Conservation (phyloP, 1,139 yeast genomes). For the Taphrina betulina region DNA sequence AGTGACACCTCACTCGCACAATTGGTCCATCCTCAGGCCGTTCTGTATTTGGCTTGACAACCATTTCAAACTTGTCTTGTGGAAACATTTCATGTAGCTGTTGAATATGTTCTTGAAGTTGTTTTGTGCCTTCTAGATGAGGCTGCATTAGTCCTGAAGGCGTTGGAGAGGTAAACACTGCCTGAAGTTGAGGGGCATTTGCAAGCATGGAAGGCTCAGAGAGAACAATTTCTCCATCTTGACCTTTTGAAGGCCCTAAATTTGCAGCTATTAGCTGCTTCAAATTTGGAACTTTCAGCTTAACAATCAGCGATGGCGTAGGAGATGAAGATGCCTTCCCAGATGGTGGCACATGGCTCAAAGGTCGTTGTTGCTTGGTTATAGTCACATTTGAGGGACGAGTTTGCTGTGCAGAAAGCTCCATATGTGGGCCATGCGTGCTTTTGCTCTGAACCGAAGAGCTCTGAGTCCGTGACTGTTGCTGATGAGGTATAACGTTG, state of each 20-base stretch:
- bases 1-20: not conserved
- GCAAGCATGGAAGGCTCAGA: not conserved
- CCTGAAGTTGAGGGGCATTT: not conserved
- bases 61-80: not conserved
- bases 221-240: not conserved
- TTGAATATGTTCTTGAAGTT: not conserved
- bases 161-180: not conserved
- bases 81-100: not conserved
- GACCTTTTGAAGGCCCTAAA: not conserved
- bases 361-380: too few relatives aligned
- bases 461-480: too few relatives aligned
- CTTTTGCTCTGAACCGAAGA: too few relatives aligned
- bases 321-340: too few relatives aligned
- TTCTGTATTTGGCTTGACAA: not conserved
- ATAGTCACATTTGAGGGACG: too few relatives aligned
- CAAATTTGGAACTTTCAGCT: not conserved
- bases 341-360: too few relatives aligned
- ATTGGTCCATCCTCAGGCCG: not conserved
- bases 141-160: too few relatives aligned
- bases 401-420: too few relatives aligned
- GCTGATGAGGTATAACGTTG: too few relatives aligned
- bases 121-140: too few relatives aligned
- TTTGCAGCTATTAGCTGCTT: not conserved
- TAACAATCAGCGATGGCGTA: not conserved
- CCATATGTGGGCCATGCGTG: too few relatives aligned